Evolutionary conservation across 2,329 filamentous ascomycete genomes (phyloP).

Genomic region (Coleophoma cylindrospora): DNA sequence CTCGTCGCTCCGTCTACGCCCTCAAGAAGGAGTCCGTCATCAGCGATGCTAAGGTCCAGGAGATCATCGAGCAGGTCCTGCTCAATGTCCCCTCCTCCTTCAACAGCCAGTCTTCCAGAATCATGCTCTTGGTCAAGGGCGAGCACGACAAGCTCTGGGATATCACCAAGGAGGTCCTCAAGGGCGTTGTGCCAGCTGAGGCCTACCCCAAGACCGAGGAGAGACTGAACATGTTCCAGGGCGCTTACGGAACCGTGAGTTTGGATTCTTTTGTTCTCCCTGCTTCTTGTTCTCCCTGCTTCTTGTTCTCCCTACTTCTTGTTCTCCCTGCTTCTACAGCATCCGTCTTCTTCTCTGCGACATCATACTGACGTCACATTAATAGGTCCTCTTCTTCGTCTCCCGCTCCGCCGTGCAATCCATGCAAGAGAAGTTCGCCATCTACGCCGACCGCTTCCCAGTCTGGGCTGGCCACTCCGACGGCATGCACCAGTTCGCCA

Average conservation of each 20-base stretch:
- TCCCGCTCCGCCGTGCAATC: conserved; percentile 62
- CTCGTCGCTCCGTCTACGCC: conserved; percentile 65
- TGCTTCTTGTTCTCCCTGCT: background rate
- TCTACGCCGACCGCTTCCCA: conserved; percentile 77
- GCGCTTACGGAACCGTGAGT: conserved; percentile 69
- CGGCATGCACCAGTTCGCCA: conserved; percentile 76
- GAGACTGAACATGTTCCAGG: conserved; percentile 52
- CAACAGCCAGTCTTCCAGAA: conserved; percentile 81
- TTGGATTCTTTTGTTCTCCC: background rate
- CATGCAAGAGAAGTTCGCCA: conserved; percentile 63
- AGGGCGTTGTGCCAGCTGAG: conserved; percentile 58
- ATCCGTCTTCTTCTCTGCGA: no score
- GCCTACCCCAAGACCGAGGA: conserved; percentile 14
- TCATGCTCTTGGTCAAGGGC: conserved; percentile 71
- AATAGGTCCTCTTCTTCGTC: conserved; percentile 77
- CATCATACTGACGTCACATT: background rate
- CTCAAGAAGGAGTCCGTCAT: conserved; percentile 61
- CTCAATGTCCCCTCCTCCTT: conserved; percentile 73
- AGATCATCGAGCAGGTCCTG: conserved; percentile 61
- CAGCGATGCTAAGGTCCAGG: conserved; percentile 51
- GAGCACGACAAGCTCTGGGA: conserved; percentile 91
- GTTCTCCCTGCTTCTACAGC: background rate
- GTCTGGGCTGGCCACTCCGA: conserved; percentile 70
- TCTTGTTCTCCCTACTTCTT: background rate
- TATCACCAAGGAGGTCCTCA: conserved; percentile 58